Evolutionary conservation across 768 basidiomycete species (phyloP).

Genomic region (Leccinum pellstonianum): DNA sequence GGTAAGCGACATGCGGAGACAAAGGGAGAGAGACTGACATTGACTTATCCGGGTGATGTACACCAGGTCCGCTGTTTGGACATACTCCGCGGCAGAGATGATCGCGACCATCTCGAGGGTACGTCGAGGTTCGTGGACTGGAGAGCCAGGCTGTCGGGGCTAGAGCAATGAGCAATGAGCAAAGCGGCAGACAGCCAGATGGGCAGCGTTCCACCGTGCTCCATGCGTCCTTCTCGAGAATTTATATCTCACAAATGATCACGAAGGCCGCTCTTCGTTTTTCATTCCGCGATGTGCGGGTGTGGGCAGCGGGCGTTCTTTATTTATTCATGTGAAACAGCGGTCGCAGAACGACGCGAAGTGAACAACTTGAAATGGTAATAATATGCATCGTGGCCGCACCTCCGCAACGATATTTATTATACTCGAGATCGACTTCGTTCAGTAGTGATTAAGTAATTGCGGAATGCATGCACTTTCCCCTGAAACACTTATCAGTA

Average conservation of each 20-base stretch:
- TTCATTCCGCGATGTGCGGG: not conserved
- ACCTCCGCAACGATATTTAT: not conserved
- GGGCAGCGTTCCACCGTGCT: not conserved
- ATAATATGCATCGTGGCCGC: not conserved
- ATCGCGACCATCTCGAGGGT: not conserved
- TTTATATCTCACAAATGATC: not conserved
- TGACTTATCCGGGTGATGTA: constrained; percentile 10
- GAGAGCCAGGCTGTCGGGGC: not conserved
- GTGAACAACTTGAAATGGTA: not conserved
- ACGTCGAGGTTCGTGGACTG: not conserved
- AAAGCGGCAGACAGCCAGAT: not conserved
- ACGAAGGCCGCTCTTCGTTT: not conserved
- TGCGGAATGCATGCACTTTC: not conserved
- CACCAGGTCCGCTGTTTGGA: constrained; percentile 1
- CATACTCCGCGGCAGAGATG: not conserved
- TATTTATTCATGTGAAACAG: not conserved
- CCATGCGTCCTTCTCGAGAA: not conserved
- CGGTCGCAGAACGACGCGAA: not conserved
- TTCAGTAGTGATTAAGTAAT: not conserved
- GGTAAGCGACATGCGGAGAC: not conserved
- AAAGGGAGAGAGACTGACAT: constrained; percentile 6
- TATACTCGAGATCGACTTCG: not conserved
- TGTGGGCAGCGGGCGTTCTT: not conserved
- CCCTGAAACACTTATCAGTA: not conserved
- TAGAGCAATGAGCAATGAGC: not conserved